These are phyloP conservation scores for Solanum infundibuliforme DNA, from an alignment of 257 asterid genomes.

Conservation along the genomic window DNA sequence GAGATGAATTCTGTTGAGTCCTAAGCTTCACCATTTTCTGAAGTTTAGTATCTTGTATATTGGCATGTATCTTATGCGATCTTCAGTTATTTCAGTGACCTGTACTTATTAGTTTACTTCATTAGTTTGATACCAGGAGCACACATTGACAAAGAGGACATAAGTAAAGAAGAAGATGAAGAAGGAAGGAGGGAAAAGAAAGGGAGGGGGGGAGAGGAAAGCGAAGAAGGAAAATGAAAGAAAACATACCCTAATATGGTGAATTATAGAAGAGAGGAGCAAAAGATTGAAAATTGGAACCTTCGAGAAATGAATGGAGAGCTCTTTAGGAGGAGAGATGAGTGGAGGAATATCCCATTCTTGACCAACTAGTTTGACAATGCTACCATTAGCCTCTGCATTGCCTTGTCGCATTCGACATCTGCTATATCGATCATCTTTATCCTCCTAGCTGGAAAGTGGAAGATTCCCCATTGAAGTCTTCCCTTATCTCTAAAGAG, in stretches of 20 bases:
- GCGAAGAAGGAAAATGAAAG: neutral
- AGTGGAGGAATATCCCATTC: slow-evolving; percentile 87
- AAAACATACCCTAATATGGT: neutral
- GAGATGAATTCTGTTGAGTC: neutral
- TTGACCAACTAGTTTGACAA: slow-evolving; percentile 67
- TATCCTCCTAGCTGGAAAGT: neutral
- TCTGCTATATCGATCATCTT: slow-evolving; percentile 15
- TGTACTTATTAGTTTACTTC: neutral
- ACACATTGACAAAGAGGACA: neutral
- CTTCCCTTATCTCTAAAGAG: neutral
- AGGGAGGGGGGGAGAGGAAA: no score
- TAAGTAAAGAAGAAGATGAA: neutral
- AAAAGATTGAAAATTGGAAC: neutral
- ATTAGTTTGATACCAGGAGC: neutral
- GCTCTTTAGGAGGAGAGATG: slow-evolving; percentile 80
- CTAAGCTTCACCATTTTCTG: neutral
- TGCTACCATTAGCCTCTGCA: slow-evolving; percentile 81
- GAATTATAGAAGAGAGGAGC: neutral
- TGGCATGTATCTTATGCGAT: neutral
- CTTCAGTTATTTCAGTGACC: neutral
- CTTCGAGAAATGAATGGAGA: slow-evolving; percentile 61
- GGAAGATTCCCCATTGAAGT: neutral
- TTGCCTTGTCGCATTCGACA: slow-evolving; percentile 60
- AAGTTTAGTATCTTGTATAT: neutral
- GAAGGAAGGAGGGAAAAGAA: neutral